These are phyloP conservation scores for Discostella stelligeroides DNA, from an alignment of 108 stramenopile genomes.

Conservation along the genomic window DNA sequence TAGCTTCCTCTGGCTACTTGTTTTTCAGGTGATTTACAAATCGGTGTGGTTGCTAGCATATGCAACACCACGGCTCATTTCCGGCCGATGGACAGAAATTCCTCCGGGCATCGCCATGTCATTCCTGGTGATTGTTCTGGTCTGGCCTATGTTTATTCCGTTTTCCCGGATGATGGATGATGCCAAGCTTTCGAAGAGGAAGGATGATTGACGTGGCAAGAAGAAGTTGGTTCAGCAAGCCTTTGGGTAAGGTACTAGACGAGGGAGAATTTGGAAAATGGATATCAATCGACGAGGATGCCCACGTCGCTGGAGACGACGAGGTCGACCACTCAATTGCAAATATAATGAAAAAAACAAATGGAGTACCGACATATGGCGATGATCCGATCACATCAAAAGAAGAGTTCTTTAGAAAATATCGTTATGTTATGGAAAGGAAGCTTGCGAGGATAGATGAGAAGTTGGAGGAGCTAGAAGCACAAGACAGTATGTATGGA, in stretches of 20 bases:
- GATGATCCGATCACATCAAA: constrained; percentile 46
- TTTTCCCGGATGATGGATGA: no score
- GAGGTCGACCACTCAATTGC: not conserved
- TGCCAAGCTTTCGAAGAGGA: no score
- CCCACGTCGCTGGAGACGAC: not conserved
- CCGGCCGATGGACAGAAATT: no score
- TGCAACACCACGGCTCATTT: no score
- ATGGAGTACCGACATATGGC: constrained; percentile 47
- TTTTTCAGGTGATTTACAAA: no score
- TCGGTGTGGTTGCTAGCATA: no score
- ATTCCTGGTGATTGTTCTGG: no score
- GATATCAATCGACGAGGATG: constrained; percentile 32
- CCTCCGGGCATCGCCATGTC: no score
- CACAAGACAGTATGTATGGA: no score
- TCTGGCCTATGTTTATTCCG: no score
- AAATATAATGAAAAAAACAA: constrained; percentile 17
- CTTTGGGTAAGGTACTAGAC: constrained; percentile 71
- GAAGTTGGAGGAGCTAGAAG: constrained; percentile 33
- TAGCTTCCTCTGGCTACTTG: no score
- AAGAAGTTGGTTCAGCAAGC: constrained; percentile 52
- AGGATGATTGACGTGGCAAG: no score
- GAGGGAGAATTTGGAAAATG: constrained; percentile 63
- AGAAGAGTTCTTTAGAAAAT: constrained; percentile 43
- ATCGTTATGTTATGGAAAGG: constrained; percentile 38
- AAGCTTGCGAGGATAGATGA: constrained; percentile 52